Percentiles rank a stretch among this genome's conserved stretches.
phyloP scores from a whole-genome alignment of 768 basidiomycete genomes.

The Amanita pallidorosea region DNA sequence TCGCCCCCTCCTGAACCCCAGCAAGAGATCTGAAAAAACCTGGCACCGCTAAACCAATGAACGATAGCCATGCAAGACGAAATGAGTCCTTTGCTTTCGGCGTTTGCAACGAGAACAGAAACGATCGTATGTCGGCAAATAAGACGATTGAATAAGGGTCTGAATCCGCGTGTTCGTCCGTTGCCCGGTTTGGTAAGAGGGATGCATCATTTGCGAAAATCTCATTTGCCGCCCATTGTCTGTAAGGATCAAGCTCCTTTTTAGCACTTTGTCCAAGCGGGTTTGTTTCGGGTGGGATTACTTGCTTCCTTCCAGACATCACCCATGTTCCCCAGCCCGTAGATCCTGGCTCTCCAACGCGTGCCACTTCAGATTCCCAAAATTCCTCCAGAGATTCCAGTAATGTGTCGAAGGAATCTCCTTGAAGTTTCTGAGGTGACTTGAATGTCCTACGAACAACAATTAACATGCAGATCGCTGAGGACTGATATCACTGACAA shows the following conservation, averaged over 20 bases:
- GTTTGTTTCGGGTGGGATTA: background rate
- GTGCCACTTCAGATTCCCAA: slow-evolving; percentile 76
- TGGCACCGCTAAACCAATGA: slow-evolving; percentile 64
- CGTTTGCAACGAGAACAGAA: slow-evolving; percentile 39
- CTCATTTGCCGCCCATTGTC: slow-evolving; percentile 56
- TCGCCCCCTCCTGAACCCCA: slow-evolving; percentile 10
- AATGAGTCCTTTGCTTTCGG: slow-evolving; percentile 40
- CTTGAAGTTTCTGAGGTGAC: slow-evolving; percentile 33
- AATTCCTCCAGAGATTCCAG: slow-evolving; percentile 63
- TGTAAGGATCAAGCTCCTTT: slow-evolving; percentile 48
- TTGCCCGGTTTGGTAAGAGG: slow-evolving; percentile 43
- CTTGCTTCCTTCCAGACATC: slow-evolving; percentile 27
- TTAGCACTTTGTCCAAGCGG: slow-evolving; percentile 3
- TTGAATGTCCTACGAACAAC: slow-evolving; percentile 40
- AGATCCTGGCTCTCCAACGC: slow-evolving; percentile 58
- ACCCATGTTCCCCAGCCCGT: slow-evolving; percentile 64
- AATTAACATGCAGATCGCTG: slow-evolving; percentile 1
- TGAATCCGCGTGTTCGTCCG: slow-evolving; percentile 31
- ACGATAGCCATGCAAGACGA: slow-evolving; percentile 59
- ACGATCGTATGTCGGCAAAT: slow-evolving; percentile 58
- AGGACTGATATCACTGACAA: slow-evolving; percentile 35
- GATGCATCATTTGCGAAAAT: slow-evolving; percentile 29
- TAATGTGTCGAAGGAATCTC: slow-evolving; percentile 32
- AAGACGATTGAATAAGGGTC: slow-evolving; percentile 71
- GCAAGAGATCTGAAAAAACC: slow-evolving; percentile 38